Conservation (phyloP, 768 basidiomycete species). For the Panellus pusillus region DNA sequence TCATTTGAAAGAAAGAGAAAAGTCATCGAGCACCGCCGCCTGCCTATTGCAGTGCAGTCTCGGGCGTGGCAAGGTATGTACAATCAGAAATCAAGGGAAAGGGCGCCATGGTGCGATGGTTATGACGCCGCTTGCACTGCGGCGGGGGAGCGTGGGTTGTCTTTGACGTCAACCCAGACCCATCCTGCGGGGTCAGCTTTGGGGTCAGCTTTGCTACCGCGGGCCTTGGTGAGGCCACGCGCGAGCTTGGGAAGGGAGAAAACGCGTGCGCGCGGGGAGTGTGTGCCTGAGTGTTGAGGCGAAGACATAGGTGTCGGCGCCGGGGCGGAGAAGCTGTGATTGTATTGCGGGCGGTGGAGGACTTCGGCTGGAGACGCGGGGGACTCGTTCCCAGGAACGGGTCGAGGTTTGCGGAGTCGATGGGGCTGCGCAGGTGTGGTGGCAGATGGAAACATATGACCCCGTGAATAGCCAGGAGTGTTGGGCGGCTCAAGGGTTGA, state of each 20-base stretch:
- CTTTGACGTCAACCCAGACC: slow-evolving; percentile 19
- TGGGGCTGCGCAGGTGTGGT: background rate
- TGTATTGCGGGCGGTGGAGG: slow-evolving; percentile 14
- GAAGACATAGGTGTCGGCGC: background rate
- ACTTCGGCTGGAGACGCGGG: slow-evolving; percentile 17
- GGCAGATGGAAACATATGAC: slow-evolving; percentile 5
- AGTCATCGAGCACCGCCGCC: too few species aligned
- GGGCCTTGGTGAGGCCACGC: background rate
- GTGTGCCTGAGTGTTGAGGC: background rate
- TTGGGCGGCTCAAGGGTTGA: slow-evolving; percentile 19
- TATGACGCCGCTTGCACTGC: background rate
- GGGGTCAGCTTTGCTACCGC: background rate
- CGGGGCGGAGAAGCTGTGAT: slow-evolving; percentile 1
- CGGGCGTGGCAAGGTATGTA: too few species aligned
- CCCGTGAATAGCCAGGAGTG: slow-evolving; percentile 17
- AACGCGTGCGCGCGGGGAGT: background rate
- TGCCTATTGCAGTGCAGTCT: too few species aligned
- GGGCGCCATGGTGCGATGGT: background rate
- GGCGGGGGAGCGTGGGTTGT: background rate
- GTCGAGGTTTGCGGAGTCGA: slow-evolving; percentile 13
- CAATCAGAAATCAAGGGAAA: background rate
- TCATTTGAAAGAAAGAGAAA: too few species aligned
- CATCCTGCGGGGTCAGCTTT: slow-evolving; percentile 8
- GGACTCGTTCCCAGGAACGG: slow-evolving; percentile 4
- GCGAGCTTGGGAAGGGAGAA: slow-evolving; percentile 12